phyloP scores from a whole-genome alignment of 495 filamentous ascomycete species.

The Talaromyces wortmannii region DNA sequence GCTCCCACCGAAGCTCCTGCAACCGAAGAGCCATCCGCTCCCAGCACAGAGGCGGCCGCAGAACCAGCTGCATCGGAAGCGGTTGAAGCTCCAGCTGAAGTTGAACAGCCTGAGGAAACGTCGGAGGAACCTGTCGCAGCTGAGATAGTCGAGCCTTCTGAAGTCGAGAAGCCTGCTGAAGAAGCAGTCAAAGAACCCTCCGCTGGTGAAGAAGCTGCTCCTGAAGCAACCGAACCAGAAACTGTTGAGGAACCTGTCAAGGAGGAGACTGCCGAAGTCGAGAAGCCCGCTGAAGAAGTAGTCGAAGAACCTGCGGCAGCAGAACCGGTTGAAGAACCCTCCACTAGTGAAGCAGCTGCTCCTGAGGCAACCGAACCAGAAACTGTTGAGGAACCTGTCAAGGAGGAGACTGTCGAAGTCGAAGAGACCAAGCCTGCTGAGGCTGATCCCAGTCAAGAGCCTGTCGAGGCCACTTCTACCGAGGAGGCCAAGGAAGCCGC shows the following conservation, averaged over 20 bases:
- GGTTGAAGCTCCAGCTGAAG: not conserved
- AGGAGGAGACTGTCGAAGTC: not conserved
- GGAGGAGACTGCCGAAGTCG: conserved; percentile 9
- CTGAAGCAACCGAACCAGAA: conserved; percentile 2
- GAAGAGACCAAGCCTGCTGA: conserved; percentile 5
- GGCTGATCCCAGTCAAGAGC: too few relatives aligned
- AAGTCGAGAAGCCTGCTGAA: conserved; percentile 2
- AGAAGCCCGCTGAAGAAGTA: conserved; percentile 1
- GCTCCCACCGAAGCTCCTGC: not conserved
- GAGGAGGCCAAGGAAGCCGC: not conserved
- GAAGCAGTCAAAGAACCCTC: conserved; percentile 2
- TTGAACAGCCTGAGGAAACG: too few relatives aligned
- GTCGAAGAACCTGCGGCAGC: conserved; percentile 6
- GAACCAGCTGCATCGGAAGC: conserved; percentile 6
- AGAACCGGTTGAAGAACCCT: too few relatives aligned
- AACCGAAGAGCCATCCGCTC: not conserved
- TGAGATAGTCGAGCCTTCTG: too few relatives aligned
- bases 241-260: conserved; percentile 5
- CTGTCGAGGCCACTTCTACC: conserved; percentile 4
- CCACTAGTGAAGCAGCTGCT: conserved; percentile 12
- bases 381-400: conserved; percentile 5
- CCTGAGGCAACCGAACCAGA: conserved; percentile 5
- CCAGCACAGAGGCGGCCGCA: conserved; percentile 5
- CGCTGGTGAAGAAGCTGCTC: not conserved
- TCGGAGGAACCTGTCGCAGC: not conserved